Evolutionary conservation across 768 basidiomycete genomes (phyloP).

Genomic region (Boletus rubropictus): DNA sequence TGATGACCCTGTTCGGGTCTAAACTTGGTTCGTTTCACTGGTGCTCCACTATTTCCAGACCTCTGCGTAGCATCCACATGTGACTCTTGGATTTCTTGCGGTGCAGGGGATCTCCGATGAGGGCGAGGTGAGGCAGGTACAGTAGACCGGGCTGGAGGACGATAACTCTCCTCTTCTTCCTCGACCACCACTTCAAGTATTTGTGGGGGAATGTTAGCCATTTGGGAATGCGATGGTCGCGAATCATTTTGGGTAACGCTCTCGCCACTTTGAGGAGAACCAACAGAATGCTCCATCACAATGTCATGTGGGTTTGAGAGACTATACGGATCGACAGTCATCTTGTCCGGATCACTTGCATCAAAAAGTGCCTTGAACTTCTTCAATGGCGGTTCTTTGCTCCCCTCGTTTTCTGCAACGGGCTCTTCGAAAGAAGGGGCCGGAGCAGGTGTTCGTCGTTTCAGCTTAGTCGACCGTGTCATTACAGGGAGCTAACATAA

Average conservation of each 20-base stretch:
- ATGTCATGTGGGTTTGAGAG: constrained; percentile 10
- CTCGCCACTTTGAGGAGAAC: constrained; percentile 11
- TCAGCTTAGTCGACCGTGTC: constrained; percentile 40
- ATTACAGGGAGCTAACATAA: constrained; percentile 36
- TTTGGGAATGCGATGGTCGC: constrained; percentile 7
- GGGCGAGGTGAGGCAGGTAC: not conserved
- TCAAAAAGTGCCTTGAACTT: constrained; percentile 71
- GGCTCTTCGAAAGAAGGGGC: constrained; percentile 17
- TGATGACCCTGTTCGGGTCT: not conserved
- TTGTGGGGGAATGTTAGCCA: constrained; percentile 3
- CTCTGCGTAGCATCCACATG: constrained; percentile 18
- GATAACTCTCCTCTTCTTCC: constrained; percentile 48
- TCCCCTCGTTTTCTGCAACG: constrained; percentile 12
- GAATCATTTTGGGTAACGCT: constrained; percentile 28
- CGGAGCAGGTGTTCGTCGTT: constrained; percentile 46
- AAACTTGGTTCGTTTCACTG: constrained; percentile 9
- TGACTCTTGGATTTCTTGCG: not conserved
- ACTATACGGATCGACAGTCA: constrained; percentile 24
- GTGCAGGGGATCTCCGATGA: constrained; percentile 1
- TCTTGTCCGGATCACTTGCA: constrained; percentile 48
- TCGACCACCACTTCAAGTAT: constrained; percentile 40
- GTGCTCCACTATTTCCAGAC: constrained; percentile 12
- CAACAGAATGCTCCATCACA: constrained; percentile 10
- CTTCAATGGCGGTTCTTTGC: constrained; percentile 53
- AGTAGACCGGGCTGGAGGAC: not conserved